phyloP scores from a whole-genome alignment of 805 yeast species.

The Kazachstania taianensis region DNA sequence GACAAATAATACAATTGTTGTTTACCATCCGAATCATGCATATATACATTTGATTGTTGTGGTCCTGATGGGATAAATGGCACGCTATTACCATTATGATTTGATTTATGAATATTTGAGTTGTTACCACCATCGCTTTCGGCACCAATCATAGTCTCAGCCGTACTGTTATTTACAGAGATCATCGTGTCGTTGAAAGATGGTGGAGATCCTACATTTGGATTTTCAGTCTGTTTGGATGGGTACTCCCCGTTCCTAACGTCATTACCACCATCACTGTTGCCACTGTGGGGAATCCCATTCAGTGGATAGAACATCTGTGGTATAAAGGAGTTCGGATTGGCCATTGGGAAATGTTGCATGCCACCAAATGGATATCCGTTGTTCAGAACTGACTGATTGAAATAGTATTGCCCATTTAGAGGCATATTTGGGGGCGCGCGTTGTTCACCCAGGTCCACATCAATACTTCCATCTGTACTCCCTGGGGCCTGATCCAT shows the following conservation, averaged over 20 bases:
- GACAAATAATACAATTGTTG: slow-evolving; percentile 2
- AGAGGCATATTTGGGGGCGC: not conserved
- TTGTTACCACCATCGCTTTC: slow-evolving; percentile 1
- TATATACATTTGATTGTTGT: slow-evolving; percentile 2
- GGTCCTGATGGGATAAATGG: slow-evolving; percentile 10
- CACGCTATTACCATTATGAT: slow-evolving; percentile 2
- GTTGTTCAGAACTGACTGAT: slow-evolving; percentile 7
- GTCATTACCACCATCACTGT: no score
- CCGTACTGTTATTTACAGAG: no score
- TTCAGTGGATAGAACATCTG: slow-evolving; percentile 7
- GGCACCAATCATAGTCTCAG: no score
- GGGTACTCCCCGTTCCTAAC: no score
- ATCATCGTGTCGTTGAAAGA: no score
- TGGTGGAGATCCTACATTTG: no score
- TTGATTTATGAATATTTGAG: slow-evolving; percentile 2
- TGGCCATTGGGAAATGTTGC: slow-evolving; percentile 7
- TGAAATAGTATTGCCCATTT: slow-evolving; percentile 4
- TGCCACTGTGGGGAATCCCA: no score
- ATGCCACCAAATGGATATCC: slow-evolving; percentile 6
- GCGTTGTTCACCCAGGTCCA: no score
- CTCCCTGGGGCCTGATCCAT: not conserved
- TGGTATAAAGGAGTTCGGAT: slow-evolving; percentile 5
- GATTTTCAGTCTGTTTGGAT: no score
- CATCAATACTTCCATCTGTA: no score
- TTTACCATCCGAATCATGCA: not conserved